These are phyloP conservation scores for Calonectria multiphialidica DNA, from an alignment of 2,329 filamentous ascomycete species.

Conservation along the genomic window DNA sequence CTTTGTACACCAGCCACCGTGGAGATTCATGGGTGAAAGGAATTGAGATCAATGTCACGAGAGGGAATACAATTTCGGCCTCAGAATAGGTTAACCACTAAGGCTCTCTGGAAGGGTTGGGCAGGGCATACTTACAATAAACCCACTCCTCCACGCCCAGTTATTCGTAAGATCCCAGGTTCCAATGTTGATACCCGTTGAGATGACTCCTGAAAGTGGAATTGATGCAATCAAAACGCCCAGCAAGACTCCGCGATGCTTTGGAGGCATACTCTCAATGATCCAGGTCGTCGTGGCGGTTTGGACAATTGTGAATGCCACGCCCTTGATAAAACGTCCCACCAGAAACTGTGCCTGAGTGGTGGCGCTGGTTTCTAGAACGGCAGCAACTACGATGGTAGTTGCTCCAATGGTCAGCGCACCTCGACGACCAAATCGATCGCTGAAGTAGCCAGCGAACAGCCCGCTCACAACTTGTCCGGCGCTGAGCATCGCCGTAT, in stretches of 20 bases:
- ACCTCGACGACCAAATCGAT: neutral
- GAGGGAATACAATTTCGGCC: neutral
- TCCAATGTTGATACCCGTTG: neutral
- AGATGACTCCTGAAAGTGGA: neutral
- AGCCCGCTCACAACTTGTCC: neutral
- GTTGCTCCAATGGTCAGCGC: neutral
- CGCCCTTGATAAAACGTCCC: neutral
- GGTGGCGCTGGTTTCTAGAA: neutral
- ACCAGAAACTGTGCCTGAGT: neutral
- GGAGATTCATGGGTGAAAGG: neutral
- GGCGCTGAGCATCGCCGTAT: neutral
- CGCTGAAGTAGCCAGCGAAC: neutral
- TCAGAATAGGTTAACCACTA: neutral
- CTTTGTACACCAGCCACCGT: neutral
- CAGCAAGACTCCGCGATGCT: neutral
- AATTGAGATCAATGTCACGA: neutral
- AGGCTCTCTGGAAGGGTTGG: neutral
- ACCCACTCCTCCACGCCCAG: neutral
- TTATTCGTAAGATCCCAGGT: neutral
- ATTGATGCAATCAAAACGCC: neutral
- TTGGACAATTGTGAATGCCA: neutral
- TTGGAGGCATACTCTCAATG: neutral
- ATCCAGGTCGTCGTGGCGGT: neutral
- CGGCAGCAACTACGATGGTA: neutral
- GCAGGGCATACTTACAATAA: neutral